Conservation (phyloP, 148 eudicot species). For the Suaeda aralocaspica region DNA sequence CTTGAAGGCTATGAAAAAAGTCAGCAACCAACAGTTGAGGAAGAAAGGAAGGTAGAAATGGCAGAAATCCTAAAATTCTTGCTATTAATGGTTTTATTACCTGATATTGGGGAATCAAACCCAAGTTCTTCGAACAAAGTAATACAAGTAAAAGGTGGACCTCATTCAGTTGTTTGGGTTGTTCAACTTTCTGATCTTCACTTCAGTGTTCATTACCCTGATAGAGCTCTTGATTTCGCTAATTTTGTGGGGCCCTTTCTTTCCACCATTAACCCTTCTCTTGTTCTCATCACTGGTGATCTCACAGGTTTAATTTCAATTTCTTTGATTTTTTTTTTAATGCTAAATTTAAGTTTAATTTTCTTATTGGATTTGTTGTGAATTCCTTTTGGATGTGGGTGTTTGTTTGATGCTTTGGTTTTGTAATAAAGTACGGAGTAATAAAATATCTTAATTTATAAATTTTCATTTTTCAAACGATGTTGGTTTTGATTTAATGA, state of each 20-base stretch:
- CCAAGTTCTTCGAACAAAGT: slow-evolving; percentile 24
- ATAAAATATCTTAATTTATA: too few species aligned
- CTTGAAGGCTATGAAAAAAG: too few species aligned
- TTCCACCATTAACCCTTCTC: slow-evolving; percentile 68
- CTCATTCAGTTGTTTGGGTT: slow-evolving; percentile 69
- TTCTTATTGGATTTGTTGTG: neutral
- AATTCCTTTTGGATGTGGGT: neutral
- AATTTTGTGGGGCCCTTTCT: slow-evolving; percentile 51
- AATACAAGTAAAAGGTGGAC: slow-evolving; percentile 43
- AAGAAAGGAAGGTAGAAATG: slow-evolving; percentile 1
- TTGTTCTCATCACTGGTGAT: slow-evolving; percentile 93
- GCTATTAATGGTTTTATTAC: neutral
- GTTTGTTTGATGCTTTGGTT: neutral
- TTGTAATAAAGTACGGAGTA: too few species aligned
- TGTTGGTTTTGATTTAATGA: too few species aligned
- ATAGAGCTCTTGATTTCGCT: slow-evolving; percentile 65
- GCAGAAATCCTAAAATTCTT: neutral
- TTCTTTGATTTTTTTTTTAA: neutral
- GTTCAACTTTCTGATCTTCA: slow-evolving; percentile 94
- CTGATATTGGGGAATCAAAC: neutral
- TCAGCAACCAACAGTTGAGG: too few species aligned
- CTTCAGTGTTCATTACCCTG: slow-evolving; percentile 82
- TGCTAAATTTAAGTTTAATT: too few species aligned
- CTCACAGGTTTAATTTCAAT: slow-evolving; percentile 62
- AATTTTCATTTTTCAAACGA: too few species aligned